Evolutionary conservation across 2,329 filamentous ascomycete genomes (phyloP), one percentile per base, ranked within the genome.

Genomic region (Phaeomoniella chlamydospora): DNA sequence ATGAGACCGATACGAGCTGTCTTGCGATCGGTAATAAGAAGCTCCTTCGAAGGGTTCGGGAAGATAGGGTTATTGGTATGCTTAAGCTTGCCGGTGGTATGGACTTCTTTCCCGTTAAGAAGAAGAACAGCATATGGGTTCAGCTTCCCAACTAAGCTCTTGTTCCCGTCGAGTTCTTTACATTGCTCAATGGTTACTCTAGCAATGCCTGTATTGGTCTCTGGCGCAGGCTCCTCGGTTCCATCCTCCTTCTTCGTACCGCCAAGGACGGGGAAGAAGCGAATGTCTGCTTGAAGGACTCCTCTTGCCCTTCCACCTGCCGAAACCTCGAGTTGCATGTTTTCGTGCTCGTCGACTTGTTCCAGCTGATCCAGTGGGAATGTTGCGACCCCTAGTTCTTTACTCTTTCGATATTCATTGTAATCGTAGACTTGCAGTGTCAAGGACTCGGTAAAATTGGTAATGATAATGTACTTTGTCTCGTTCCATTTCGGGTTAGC

Each of bases 61-160:
- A 87, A 98, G 49, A 98, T 87, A 5, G 90, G 90, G 49, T 94
- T 90, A 62, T 98, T 98, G 41, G 86, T 96, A 41, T 88, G 80
- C 70, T 96, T 98, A 49, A 94, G 71, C 58, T 87, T 92, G 61
- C 86, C 84, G 36, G 87, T 93, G 38, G 76, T 70, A 49, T 94
- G 86, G 3, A 96, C 72, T 53, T 92, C 80, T 59, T 90, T 93
- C 43, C 85, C 82, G 49, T 98, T 98, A 47, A 98, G 73, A 31
- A 94, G 70, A 35, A 98, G 69, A 18, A 77, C 69, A 6, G 84
- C 87, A 47, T 96, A 98, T 2, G 90, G 90, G 57, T 86, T 96
- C 33, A 98, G 77, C 43, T 79, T 71, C 18, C 90, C 90, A 41
- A 96, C 77, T 52, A 98, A 63, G 58, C 86, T 94, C 76, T 90